A percentile compares a stretch with the other conserved stretches of the same genome.
These are phyloP conservation scores for Abrus precatorius DNA, from an alignment of 306 rosid genomes.

Conservation along the genomic window DNA sequence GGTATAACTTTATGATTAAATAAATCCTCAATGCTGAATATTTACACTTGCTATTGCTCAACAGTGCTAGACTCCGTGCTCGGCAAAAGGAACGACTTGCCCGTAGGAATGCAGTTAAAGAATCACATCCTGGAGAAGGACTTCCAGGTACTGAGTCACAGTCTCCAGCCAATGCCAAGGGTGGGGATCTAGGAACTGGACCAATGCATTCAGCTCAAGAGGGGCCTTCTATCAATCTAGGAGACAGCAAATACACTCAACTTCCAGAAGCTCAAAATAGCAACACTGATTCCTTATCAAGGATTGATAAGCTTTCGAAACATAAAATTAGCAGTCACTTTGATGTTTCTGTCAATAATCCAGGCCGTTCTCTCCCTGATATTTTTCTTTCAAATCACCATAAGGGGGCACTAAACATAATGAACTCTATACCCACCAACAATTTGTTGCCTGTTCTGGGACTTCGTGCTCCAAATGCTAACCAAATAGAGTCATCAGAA, in stretches of 20 bases:
- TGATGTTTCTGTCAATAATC: constrained; percentile 67
- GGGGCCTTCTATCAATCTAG: constrained; percentile 67
- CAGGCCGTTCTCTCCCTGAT: constrained; percentile 60
- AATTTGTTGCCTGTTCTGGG: constrained; percentile 91
- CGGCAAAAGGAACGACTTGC: constrained; percentile 90
- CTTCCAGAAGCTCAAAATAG: constrained; percentile 63
- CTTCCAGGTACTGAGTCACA: constrained; percentile 55
- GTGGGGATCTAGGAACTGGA: constrained; percentile 63
- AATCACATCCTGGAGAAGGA: constrained; percentile 60
- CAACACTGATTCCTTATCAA: constrained; percentile 62
- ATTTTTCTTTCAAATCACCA: constrained; percentile 72
- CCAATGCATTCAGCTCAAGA: constrained; percentile 61
- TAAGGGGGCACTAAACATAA: constrained; percentile 53
- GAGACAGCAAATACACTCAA: constrained; percentile 59
- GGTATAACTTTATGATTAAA: constrained; percentile 30
- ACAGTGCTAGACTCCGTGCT: constrained; percentile 94
- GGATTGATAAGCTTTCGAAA: constrained; percentile 64
- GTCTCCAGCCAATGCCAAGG: constrained; percentile 57
- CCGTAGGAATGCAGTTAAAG: constrained; percentile 64
- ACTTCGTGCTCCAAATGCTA: constrained; percentile 92
- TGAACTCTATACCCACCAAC: constrained; percentile 57
- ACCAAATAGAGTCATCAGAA: constrained; percentile 70
- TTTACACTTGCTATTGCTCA: constrained; percentile 50
- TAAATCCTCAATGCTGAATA: constrained; percentile 38
- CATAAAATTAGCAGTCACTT: constrained; percentile 62